Percentiles rank a stretch among this genome's conserved stretches.
Conservation (phyloP, 306 rosid genomes). For the Boehmeria nivea region DNA sequence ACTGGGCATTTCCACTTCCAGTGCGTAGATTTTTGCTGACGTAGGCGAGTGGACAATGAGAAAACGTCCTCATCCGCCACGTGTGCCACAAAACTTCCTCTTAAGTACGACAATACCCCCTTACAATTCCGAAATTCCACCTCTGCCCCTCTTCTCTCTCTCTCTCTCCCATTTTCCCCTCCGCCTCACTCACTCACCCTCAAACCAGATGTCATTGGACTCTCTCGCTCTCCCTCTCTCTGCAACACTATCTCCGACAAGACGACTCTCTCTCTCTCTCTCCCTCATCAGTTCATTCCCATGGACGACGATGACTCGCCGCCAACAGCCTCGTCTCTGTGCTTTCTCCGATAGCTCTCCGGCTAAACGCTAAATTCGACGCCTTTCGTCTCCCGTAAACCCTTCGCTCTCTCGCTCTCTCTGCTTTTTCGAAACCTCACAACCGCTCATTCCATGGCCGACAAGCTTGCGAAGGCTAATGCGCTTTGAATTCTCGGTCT, state of each 20-base stretch:
- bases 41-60: not conserved
- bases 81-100: not conserved
- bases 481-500: not conserved
- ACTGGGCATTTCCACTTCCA: too few relatives aligned
- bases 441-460: too few relatives aligned
- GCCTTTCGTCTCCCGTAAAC: not conserved
- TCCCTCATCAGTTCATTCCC: not conserved
- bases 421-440: too few relatives aligned
- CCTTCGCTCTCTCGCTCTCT: not conserved
- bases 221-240: slow-evolving; percentile 12
- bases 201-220: slow-evolving; percentile 19
- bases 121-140: not conserved
- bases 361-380: not conserved
- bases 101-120: slow-evolving; percentile 30
- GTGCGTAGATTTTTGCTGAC: not conserved
- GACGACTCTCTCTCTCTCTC: slow-evolving; percentile 1
- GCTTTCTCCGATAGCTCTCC: not conserved
- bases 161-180: not conserved
- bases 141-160: not conserved
- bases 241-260: slow-evolving; percentile 5
- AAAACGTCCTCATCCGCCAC: slow-evolving; percentile 1
- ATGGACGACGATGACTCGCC: too few relatives aligned
- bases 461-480: too few relatives aligned
- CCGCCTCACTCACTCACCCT: not conserved
- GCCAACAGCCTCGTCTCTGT: too few relatives aligned